These are phyloP conservation scores for Kwoniella heveanensis DNA, from an alignment of 768 basidiomycete genomes.

Conservation along the genomic window DNA sequence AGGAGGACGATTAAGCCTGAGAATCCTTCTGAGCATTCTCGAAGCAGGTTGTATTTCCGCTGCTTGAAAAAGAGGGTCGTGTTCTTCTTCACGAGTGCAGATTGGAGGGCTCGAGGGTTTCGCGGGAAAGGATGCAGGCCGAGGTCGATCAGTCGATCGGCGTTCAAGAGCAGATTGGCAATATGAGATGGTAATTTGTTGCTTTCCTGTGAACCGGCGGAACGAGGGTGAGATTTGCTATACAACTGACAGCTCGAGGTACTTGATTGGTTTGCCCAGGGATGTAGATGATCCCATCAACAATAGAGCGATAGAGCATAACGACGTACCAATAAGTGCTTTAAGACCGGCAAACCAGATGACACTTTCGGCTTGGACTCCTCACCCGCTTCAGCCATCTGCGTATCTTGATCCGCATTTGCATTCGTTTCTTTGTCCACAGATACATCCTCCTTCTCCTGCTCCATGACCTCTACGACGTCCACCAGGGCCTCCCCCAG, in stretches of 20 bases:
- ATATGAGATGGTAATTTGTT: conserved; percentile 30
- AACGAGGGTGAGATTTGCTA: too few species aligned
- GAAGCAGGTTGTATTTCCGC: conserved; percentile 95
- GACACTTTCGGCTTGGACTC: conserved; percentile 6
- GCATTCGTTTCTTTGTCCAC: conserved; percentile 13
- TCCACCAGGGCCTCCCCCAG: conserved; percentile 19
- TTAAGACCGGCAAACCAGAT: conserved; percentile 30
- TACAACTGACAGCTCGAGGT: conserved; percentile 1
- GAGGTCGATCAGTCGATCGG: conserved; percentile 31
- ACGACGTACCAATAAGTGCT: conserved; percentile 34
- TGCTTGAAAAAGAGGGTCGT: conserved; percentile 60
- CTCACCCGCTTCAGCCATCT: conserved; percentile 8
- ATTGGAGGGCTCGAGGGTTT: conserved; percentile 35
- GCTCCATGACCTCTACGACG: conserved; percentile 35
- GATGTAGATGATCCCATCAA: background rate
- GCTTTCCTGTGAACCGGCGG: conserved; percentile 27
- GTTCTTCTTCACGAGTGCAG: conserved; percentile 41
- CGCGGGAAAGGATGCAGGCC: conserved; percentile 37
- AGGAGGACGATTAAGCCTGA: conserved; percentile 87
- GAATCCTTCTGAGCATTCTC: conserved; percentile 97
- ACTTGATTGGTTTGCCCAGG: background rate
- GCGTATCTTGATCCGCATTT: conserved; percentile 10
- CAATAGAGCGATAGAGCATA: background rate
- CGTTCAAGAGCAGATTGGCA: conserved; percentile 37
- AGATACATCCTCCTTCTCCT: conserved; percentile 30